Evolutionary conservation across 2,329 filamentous ascomycete species (phyloP), one percentile per base, ranked within the genome.

Genomic region (Fusarium nanum): DNA sequence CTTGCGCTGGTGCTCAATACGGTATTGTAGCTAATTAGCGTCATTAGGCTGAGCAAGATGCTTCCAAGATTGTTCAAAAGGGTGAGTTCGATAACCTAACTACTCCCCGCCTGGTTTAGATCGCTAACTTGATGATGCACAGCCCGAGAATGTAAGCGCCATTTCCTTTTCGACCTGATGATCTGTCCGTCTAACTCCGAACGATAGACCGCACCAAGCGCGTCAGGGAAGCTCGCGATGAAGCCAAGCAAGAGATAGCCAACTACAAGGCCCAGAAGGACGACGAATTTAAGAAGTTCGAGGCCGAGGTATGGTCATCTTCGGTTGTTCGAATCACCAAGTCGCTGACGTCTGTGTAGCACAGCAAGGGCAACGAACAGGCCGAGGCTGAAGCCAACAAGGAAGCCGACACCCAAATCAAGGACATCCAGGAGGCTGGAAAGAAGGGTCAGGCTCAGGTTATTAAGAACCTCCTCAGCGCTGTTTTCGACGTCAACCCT

Each of bases 1-100:
- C 50, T 37, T 40, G 48, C 54, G 47, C 50, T 45, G 37, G 22
- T n/a, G 4, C 9, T 23, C n/a, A 1, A 6, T 30, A 18, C 14
- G 5, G 6, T 14, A 2, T 10, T 46, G 22, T 45, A 41, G 42
- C 71, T 73, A 42, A 73, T 22, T 9, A 37, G 8, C 22, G 11
- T 37, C 11, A 9, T 9, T 60, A 98, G 95, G 94, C 96, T 76
- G 96, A 99, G 88, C 92, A 94, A 83, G 95, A 98, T 83, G 96
- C 96, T 67, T 95, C 97, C 84, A 98, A 98, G 88, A 99, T 99
- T 81, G 94, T 99, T 62, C 95, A 98, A 83, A 94, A 96, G 88
- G 93, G 95, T 97, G 81, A 66, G 84, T 80, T 40, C 10, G 49
- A n/a, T 46, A 50, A 34, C 32, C 28, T 22, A 22, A 49, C 62